Conservation (phyloP, 2,329 filamentous ascomycete genomes). For the Colletotrichum sp. region DNA sequence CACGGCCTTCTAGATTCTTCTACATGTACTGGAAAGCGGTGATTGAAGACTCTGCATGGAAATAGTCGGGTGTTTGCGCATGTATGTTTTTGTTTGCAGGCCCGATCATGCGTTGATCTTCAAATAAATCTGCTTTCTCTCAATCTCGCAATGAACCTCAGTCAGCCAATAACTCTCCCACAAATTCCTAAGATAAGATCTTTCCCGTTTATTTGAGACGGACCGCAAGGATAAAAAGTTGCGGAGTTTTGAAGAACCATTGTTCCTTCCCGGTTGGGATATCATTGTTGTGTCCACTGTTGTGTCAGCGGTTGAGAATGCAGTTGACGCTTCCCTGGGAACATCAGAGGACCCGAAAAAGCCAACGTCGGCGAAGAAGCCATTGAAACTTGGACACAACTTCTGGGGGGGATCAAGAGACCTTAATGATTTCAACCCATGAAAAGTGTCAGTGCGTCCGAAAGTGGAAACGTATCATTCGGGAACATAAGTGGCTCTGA, state of each 20-base stretch:
- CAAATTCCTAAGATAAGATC: fast-evolving
- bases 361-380: neutral
- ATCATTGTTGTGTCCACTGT: too few species aligned
- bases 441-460: neutral
- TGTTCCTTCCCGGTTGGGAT: neutral
- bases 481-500: neutral
- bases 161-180: neutral
- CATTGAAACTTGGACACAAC: neutral
- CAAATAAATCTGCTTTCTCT: fast-evolving
- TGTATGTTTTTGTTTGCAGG: neutral
- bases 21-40: neutral
- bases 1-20: neutral
- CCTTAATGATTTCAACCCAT: neutral
- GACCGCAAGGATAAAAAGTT: too few species aligned
- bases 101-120: neutral
- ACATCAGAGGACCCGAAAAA: fast-evolving
- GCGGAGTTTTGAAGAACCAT: fast-evolving
- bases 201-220: fast-evolving
- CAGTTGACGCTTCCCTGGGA: too few species aligned
- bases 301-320: too few species aligned
- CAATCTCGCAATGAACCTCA: neutral
- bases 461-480: neutral
- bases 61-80: neutral
- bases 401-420: neutral
- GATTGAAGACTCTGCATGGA: neutral